Percentiles rank a stretch among this genome's conserved stretches.
phyloP scores from a whole-genome alignment of 768 basidiomycete genomes.

The Collybiopsis luxurians region DNA sequence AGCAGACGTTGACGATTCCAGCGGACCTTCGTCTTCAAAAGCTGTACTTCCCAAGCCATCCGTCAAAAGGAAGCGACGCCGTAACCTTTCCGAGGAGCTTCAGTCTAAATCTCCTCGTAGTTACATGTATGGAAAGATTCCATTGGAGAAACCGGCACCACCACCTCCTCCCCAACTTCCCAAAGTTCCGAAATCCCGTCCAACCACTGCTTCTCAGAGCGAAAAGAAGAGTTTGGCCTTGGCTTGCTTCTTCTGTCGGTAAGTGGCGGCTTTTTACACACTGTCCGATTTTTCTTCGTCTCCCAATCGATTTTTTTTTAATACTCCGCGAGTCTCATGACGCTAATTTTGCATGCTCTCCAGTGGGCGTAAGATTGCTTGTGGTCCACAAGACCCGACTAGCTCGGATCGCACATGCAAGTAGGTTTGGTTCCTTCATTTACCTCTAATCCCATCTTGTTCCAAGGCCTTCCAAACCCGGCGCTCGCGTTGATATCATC shows the following conservation, averaged over 20 bases:
- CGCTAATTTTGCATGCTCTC: not conserved
- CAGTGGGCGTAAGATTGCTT: slow-evolving; percentile 34
- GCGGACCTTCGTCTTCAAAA: not conserved
- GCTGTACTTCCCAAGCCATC: slow-evolving; percentile 1
- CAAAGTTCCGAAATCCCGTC: slow-evolving; percentile 3
- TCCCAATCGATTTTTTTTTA: not conserved
- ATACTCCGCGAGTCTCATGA: not conserved
- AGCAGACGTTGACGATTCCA: slow-evolving; percentile 1
- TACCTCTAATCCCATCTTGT: not conserved
- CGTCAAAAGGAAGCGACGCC: slow-evolving; percentile 1
- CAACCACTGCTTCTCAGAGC: slow-evolving; percentile 6
- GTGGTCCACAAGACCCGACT: slow-evolving; percentile 31
- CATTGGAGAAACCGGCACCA: slow-evolving; percentile 4
- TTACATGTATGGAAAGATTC: slow-evolving; percentile 10
- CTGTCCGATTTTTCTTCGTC: not conserved
- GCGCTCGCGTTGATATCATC: not conserved
- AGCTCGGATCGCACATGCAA: slow-evolving; percentile 41
- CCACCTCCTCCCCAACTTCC: slow-evolving; percentile 1
- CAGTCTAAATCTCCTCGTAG: not conserved
- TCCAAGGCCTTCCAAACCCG: not conserved
- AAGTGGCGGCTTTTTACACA: slow-evolving; percentile 7
- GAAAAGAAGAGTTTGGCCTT: slow-evolving; percentile 35
- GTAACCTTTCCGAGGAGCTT: slow-evolving; percentile 3
- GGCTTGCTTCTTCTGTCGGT: slow-evolving; percentile 38
- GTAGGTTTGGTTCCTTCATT: slow-evolving; percentile 21